Conservation (phyloP, 495 filamentous ascomycete species). For the Neurospora discreta region DNA sequence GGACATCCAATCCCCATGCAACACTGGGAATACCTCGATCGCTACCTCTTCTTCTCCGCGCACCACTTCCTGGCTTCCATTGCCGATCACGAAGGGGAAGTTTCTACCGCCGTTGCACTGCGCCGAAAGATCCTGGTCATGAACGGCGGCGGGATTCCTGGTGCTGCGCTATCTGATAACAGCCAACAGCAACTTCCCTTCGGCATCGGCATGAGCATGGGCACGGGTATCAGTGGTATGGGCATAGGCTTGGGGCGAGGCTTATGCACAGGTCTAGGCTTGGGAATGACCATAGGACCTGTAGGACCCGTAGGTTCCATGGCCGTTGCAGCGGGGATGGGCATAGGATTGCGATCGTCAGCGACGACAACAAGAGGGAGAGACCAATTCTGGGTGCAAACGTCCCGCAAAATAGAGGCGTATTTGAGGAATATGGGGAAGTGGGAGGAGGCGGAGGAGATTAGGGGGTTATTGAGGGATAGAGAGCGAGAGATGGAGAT, state of each 20-base stretch:
- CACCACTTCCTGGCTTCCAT: conserved; percentile 18
- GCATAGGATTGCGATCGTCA: not conserved
- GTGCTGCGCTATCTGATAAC: not conserved
- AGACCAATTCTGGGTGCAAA: conserved; percentile 20
- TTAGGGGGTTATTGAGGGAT: not conserved
- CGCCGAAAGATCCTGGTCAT: conserved; percentile 8
- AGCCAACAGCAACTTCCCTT: not conserved
- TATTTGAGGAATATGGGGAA: conserved; percentile 10
- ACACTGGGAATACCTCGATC: conserved; percentile 11
- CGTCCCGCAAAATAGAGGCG: conserved; percentile 10
- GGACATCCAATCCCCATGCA: not conserved
- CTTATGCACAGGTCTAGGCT: no score
- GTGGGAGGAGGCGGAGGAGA: conserved; percentile 10
- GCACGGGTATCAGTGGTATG: not conserved
- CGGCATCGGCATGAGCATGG: not conserved
- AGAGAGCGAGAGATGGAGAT: not conserved
- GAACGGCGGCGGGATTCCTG: not conserved
- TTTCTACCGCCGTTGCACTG: conserved; percentile 2
- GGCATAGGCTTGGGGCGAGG: no score
- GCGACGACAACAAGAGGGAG: no score
- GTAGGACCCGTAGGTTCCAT: not conserved
- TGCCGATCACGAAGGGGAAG: conserved; percentile 10
- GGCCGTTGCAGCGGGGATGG: not conserved
- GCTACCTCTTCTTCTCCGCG: conserved; percentile 20
- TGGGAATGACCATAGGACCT: not conserved